phyloP scores from a whole-genome alignment of 2,329 filamentous ascomycete genomes.

The Tolypocladium ophioglossoides region DNA sequence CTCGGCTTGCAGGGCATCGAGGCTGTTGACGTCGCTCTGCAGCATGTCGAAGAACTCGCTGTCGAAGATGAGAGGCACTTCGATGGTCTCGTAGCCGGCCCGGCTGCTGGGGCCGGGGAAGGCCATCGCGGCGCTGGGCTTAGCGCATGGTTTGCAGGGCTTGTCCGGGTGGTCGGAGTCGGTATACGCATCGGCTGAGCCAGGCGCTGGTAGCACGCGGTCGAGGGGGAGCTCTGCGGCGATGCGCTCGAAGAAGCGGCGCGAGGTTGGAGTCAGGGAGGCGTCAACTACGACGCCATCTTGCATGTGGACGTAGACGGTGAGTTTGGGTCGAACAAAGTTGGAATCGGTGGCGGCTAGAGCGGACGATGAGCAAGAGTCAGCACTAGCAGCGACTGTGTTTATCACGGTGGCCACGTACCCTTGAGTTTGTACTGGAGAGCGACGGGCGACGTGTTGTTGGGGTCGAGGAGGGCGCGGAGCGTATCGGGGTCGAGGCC shows the following conservation, averaged over 20 bases:
- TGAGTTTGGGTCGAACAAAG: conserved; percentile 55
- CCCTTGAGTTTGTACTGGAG: conserved; percentile 47
- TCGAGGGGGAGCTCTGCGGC: conserved; percentile 30
- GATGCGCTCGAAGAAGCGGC: conserved; percentile 50
- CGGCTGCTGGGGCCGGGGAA: background rate
- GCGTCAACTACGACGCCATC: conserved; percentile 61
- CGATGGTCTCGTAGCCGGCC: conserved; percentile 33
- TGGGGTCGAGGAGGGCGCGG: conserved; percentile 47
- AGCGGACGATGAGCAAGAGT: background rate
- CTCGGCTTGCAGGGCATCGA: conserved; percentile 56
- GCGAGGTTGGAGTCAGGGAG: conserved; percentile 53
- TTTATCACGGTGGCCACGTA: conserved; percentile 11
- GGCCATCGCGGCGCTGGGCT: background rate
- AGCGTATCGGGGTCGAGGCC: conserved; percentile 66
- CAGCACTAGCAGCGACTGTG: background rate
- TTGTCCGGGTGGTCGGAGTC: conserved; percentile 1
- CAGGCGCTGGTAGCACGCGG: background rate
- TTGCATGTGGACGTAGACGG: conserved; percentile 55
- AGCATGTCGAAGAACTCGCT: conserved; percentile 71
- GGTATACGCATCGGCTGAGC: conserved; percentile 1
- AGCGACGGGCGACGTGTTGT: conserved; percentile 32
- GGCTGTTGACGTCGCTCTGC: conserved; percentile 56
- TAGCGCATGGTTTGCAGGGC: too few relatives aligned
- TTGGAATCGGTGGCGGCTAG: conserved; percentile 28
- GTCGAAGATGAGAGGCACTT: conserved; percentile 69